Conservation (phyloP, 2,329 filamentous ascomycete genomes). For the Penicillium sp. region DNA sequence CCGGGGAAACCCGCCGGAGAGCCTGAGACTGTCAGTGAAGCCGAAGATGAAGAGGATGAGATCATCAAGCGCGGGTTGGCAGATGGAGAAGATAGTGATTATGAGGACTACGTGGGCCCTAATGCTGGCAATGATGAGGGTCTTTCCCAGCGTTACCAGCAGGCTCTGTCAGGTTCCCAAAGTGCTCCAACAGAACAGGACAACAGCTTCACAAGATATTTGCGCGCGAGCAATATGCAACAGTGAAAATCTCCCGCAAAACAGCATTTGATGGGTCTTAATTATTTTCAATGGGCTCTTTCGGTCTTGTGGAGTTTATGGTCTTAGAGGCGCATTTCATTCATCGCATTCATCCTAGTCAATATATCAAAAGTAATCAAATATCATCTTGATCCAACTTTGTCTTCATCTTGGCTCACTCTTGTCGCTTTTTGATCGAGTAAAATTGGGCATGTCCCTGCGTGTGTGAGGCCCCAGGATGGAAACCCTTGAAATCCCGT, state of each 20-base stretch:
- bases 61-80: slow-evolving; percentile 44
- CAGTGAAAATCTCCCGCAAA: slow-evolving; percentile 15
- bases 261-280: slow-evolving; percentile 1
- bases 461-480: too few species aligned
- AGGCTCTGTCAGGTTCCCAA: slow-evolving; percentile 62
- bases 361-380: neutral
- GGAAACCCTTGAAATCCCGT: too few species aligned
- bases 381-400: neutral
- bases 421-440: too few species aligned
- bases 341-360: slow-evolving; percentile 1
- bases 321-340: slow-evolving; percentile 6
- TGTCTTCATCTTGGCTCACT: neutral
- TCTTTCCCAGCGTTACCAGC: slow-evolving; percentile 72
- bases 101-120: slow-evolving; percentile 55
- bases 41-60: slow-evolving; percentile 51
- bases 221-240: slow-evolving; percentile 41
- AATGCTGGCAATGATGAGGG: slow-evolving; percentile 62
- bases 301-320: slow-evolving; percentile 3
- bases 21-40: slow-evolving; percentile 49
- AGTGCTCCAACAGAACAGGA: slow-evolving; percentile 45
- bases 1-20: slow-evolving; percentile 28
- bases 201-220: slow-evolving; percentile 52
- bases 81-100: slow-evolving; percentile 50
- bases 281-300: neutral
- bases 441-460: too few species aligned